Evolutionary conservation across 1,284 basidiomycete genomes (phyloP).

Genomic region (Peniophora sp.): DNA sequence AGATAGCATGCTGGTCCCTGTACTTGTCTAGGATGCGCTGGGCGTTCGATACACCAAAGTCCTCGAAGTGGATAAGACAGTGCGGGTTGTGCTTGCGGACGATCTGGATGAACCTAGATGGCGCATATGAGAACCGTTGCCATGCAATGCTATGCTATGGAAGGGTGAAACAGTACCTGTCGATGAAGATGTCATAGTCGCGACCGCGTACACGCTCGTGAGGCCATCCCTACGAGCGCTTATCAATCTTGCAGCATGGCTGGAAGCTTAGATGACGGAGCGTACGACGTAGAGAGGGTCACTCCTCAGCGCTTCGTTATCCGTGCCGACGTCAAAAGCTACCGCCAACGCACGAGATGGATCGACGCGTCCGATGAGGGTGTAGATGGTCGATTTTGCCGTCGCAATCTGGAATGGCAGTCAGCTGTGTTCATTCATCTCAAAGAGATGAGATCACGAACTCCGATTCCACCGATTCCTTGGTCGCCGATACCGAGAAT

Average conservation of each 20-base stretch:
- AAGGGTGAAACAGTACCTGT: conserved; percentile 38
- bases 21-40: conserved; percentile 66
- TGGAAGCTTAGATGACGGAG: conserved; percentile 6
- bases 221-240: conserved; percentile 48
- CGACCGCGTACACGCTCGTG: conserved; percentile 56
- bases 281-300: conserved; percentile 63
- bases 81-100: conserved; percentile 37
- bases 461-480: conserved; percentile 34
- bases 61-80: conserved; percentile 67
- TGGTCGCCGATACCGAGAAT: conserved; percentile 79
- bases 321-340: conserved; percentile 72
- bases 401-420: conserved; percentile 60
- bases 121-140: neutral
- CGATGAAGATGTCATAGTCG: conserved; percentile 61
- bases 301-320: conserved; percentile 57
- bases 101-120: conserved; percentile 32
- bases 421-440: neutral
- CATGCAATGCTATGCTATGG: neutral
- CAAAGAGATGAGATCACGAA: neutral
- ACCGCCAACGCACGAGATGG: conserved; percentile 61
- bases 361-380: conserved; percentile 76
- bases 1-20: conserved; percentile 56
- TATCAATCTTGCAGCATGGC: neutral
- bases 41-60: conserved; percentile 73
- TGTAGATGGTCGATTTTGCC: conserved; percentile 84